Percentiles rank a stretch among this genome's conserved stretches.
Conservation (phyloP, 306 rosid species). For the Ormosia emarginata region DNA sequence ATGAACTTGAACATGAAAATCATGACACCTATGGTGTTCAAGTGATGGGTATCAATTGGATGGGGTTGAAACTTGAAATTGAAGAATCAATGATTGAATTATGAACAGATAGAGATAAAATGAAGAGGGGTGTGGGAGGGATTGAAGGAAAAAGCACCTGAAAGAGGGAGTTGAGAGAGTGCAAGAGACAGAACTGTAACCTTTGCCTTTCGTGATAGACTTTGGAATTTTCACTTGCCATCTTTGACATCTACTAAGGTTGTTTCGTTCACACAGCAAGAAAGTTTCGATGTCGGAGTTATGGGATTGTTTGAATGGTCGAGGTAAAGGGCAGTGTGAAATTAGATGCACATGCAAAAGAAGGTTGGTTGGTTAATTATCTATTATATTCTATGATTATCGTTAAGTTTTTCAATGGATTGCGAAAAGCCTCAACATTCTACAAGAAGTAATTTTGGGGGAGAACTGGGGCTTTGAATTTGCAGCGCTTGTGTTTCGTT, state of each 20-base stretch:
- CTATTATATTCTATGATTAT: too few species aligned
- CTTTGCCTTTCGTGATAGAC: conserved; percentile 83
- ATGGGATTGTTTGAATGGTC: too few species aligned
- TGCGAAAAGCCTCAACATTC: too few species aligned
- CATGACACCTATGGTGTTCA: not conserved
- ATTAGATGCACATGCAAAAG: too few species aligned
- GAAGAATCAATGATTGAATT: conserved; percentile 11
- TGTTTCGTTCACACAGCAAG: not conserved
- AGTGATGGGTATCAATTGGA: not conserved
- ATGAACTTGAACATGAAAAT: not conserved
- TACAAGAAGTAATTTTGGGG: too few species aligned
- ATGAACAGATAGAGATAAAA: not conserved
- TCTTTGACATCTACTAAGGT: not conserved
- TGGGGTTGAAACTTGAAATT: conserved; percentile 17
- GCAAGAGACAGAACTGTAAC: conserved; percentile 83
- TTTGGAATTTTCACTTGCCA: conserved; percentile 45
- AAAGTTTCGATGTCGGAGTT: not conserved
- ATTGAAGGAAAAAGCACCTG: conserved; percentile 50
- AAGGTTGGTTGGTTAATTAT: too few species aligned
- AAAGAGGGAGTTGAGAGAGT: conserved; percentile 82
- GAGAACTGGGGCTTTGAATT: too few species aligned
- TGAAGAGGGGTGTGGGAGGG: not conserved
- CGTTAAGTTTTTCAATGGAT: too few species aligned
- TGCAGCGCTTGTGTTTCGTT: too few species aligned
- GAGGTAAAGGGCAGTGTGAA: too few species aligned